These are phyloP conservation scores for Calocybe gangraenosa DNA, from an alignment of 768 basidiomycete genomes.

Conservation along the genomic window DNA sequence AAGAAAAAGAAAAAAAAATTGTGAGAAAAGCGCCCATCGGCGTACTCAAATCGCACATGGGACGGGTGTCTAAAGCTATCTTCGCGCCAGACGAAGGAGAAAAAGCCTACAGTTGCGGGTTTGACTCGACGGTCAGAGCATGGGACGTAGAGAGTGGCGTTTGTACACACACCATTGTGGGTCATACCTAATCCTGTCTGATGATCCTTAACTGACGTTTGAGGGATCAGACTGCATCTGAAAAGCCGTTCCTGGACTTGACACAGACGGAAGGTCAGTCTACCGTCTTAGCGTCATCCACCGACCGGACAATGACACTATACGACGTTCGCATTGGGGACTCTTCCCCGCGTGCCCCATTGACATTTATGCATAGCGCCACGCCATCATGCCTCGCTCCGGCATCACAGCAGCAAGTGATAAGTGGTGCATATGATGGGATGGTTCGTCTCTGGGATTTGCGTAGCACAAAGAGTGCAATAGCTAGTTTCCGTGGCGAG, in stretches of 20 bases:
- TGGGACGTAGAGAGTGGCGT: slow-evolving; percentile 86
- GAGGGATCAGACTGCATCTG: slow-evolving; percentile 50
- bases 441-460: slow-evolving; percentile 76
- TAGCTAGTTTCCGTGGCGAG: slow-evolving; percentile 62
- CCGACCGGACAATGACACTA: slow-evolving; percentile 69
- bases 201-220: not conserved
- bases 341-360: slow-evolving; percentile 27
- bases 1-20: slow-evolving; percentile 34
- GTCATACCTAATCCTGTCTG: slow-evolving; percentile 22
- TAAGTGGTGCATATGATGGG: slow-evolving; percentile 78
- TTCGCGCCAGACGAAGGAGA: slow-evolving; percentile 38
- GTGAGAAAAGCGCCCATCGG: slow-evolving; percentile 60
- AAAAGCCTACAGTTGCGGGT: slow-evolving; percentile 72
- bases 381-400: slow-evolving; percentile 61
- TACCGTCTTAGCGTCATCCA: slow-evolving; percentile 58
- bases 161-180: slow-evolving; percentile 65
- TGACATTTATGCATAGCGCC: slow-evolving; percentile 54
- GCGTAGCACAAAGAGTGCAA: slow-evolving; percentile 59
- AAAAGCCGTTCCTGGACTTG: slow-evolving; percentile 73
- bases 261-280: slow-evolving; percentile 31
- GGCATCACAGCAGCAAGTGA: slow-evolving; percentile 40
- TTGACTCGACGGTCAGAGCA: slow-evolving; percentile 83
- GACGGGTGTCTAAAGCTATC: slow-evolving; percentile 68
- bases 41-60: slow-evolving; percentile 82
- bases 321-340: slow-evolving; percentile 58